Evolutionary conservation across 2,329 filamentous ascomycete genomes (phyloP).

Genomic region (Colletotrichum eremochloae): DNA sequence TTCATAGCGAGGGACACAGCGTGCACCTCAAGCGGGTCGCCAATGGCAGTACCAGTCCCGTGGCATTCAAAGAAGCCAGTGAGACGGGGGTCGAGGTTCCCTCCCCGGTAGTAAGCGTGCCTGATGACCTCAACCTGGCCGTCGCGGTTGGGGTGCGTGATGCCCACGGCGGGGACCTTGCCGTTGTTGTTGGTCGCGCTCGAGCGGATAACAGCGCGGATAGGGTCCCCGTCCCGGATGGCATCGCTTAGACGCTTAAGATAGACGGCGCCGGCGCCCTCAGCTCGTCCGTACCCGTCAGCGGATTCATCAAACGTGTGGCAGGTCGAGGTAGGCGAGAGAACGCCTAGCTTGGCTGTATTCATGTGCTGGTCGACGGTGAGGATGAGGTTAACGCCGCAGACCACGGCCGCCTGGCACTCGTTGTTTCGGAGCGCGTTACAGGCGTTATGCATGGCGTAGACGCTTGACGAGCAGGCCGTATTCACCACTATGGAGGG

Average conservation of each 20-base stretch:
- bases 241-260: conserved; percentile 51
- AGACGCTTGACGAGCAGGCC: conserved; percentile 54
- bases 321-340: conserved; percentile 46
- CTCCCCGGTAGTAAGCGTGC: conserved; percentile 35
- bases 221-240: conserved; percentile 44
- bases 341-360: conserved; percentile 42
- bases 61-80: conserved; percentile 57
- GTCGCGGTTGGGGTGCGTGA: conserved; percentile 44
- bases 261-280: conserved; percentile 50
- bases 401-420: conserved; percentile 52
- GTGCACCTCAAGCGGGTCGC: conserved; percentile 57
- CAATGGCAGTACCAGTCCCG: conserved; percentile 59
- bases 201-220: conserved; percentile 45
- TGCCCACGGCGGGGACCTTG: conserved; percentile 44
- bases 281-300: conserved; percentile 53
- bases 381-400: conserved; percentile 53
- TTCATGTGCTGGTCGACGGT: conserved; percentile 44
- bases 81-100: conserved; percentile 38
- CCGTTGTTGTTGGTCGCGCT: conserved; percentile 43
- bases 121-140: conserved; percentile 43
- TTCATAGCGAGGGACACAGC: conserved; percentile 51
- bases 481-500: conserved; percentile 52
- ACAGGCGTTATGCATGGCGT: conserved; percentile 46
- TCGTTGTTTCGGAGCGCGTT: conserved; percentile 51
- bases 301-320: conserved; percentile 52